These are phyloP conservation scores for Leishmania amazonensis DNA, from an alignment of 208 protist species.

Conservation along the genomic window DNA sequence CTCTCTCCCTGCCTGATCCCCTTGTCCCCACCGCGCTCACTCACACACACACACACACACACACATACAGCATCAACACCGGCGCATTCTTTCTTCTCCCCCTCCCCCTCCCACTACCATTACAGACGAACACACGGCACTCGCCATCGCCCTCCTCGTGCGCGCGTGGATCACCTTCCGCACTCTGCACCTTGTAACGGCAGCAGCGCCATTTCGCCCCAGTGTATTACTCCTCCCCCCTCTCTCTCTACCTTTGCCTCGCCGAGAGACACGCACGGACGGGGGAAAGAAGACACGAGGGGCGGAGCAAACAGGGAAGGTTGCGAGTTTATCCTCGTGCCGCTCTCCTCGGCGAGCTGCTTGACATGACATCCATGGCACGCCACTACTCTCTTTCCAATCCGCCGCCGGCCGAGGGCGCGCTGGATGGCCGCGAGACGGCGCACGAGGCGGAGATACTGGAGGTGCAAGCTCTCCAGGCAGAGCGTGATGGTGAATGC, in stretches of 20 bases:
- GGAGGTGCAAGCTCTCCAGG: conserved; percentile 58
- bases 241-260: background rate
- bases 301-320: background rate
- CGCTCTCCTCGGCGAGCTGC: background rate
- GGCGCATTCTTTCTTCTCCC: background rate
- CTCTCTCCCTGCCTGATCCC: background rate
- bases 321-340: background rate
- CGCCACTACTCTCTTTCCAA: conserved; percentile 41
- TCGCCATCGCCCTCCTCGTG: background rate
- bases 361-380: conserved; percentile 16
- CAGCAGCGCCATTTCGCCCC: background rate
- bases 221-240: background rate
- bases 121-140: background rate
- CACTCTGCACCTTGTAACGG: background rate
- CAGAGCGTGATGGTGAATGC: conserved; percentile 56
- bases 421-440: conserved; percentile 59
- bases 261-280: background rate
- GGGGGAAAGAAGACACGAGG: background rate
- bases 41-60: background rate
- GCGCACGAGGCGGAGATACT: conserved; percentile 63
- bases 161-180: background rate
- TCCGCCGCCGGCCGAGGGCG: conserved; percentile 30
- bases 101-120: background rate
- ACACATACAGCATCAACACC: background rate
- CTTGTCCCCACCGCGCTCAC: background rate